Evolutionary conservation across 257 asterid genomes (phyloP).

Genomic region (Solanum verrucosum): DNA sequence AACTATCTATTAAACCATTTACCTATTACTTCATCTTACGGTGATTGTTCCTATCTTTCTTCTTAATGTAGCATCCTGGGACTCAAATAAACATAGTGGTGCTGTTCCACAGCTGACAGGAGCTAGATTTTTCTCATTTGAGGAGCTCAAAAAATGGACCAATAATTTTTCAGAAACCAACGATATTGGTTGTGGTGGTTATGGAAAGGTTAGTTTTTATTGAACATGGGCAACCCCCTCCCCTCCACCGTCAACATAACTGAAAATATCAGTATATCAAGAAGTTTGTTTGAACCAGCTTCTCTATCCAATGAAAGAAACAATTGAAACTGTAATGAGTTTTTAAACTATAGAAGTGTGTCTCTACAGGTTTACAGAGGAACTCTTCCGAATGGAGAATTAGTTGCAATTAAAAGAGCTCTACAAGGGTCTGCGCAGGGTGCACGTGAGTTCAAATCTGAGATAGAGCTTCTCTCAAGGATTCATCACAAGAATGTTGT

Average conservation of each 20-base stretch:
- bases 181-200: slow-evolving; percentile 73
- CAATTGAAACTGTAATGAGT: neutral
- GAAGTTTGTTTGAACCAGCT: neutral
- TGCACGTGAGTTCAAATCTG: slow-evolving; percentile 72
- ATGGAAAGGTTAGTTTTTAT: slow-evolving; percentile 59
- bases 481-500: slow-evolving; percentile 92
- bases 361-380: slow-evolving; percentile 63
- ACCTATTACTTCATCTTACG: neutral
- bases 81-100: slow-evolving; percentile 45
- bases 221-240: neutral
- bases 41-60: neutral
- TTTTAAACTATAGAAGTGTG: neutral
- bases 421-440: slow-evolving; percentile 71
- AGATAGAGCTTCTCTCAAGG: slow-evolving; percentile 93
- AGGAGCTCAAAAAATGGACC: slow-evolving; percentile 69
- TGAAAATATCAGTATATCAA: neutral
- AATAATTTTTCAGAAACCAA: slow-evolving; percentile 59
- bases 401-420: slow-evolving; percentile 80
- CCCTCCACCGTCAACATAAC: neutral
- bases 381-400: slow-evolving; percentile 49
- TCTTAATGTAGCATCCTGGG: slow-evolving; percentile 63
- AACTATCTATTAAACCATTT: neutral
- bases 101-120: slow-evolving; percentile 75
- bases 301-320: neutral
- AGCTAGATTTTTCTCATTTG: slow-evolving; percentile 54